These are phyloP conservation scores for Prototheca wickerhamii DNA, from an alignment of 163 green algal species.

Conservation along the genomic window DNA sequence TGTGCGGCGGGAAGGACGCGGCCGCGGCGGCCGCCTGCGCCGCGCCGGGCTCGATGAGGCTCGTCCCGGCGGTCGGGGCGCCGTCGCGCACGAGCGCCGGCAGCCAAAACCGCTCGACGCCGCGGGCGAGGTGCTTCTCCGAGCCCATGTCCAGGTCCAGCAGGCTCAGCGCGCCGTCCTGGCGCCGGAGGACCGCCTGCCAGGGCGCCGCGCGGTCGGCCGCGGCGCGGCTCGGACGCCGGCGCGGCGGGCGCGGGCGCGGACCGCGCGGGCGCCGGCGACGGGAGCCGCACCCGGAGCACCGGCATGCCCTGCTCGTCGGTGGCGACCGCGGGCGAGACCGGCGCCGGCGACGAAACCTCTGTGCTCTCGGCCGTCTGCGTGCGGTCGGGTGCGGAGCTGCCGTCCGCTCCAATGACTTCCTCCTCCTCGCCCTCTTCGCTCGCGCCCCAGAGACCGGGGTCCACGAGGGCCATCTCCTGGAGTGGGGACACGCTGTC, in stretches of 20 bases:
- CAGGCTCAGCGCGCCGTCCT: slow-evolving; percentile 63
- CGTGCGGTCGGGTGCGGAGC: neutral
- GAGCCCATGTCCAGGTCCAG: slow-evolving; percentile 64
- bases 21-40: neutral
- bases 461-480: slow-evolving; percentile 50
- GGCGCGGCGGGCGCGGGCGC: no score
- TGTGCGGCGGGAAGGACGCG: no score
- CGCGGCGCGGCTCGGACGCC: no score
- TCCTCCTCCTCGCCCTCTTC: neutral
- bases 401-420: neutral
- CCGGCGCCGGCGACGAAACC: no score
- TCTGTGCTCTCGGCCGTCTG: neutral
- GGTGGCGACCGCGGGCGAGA: no score
- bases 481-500: slow-evolving; percentile 2
- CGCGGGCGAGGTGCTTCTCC: slow-evolving; percentile 26
- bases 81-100: neutral
- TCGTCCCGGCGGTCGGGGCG: neutral
- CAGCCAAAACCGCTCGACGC: slow-evolving; percentile 53
- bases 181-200: slow-evolving; percentile 65
- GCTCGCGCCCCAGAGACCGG: neutral
- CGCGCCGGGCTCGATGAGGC: neutral
- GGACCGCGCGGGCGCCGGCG: no score
- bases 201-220: slow-evolving; percentile 12
- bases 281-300: neutral
- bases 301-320: neutral